Evolutionary conservation across 768 basidiomycete genomes (phyloP), one percentile per base, ranked within the genome.

Genomic region (Lactarius deliciosus): DNA sequence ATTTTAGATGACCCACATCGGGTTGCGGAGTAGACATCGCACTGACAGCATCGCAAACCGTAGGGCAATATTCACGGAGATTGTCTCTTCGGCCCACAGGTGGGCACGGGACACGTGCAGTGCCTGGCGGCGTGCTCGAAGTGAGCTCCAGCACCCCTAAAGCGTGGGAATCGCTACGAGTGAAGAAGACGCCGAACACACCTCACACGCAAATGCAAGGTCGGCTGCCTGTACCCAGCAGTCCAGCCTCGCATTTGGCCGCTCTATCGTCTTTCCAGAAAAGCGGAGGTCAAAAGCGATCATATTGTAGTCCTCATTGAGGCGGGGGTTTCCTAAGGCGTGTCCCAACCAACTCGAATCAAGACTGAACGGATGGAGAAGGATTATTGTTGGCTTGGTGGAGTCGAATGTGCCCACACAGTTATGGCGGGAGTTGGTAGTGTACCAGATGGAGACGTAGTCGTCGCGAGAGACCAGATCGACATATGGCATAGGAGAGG

Each of bases 151-250:
- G 32, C 50, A 18, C 30, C 40, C 61, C 70, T n/a, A 0, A 45
- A 59, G 69, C 38, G 30, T 22, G 36, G 54, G 25, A 13, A 13
- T 53, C 40, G 57, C 22, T 25, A 34, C n/a, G 45, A 47, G 36
- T 57, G 28, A 59, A 45, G 56, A 41, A 41, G 36, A 50, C 18
- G 22, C 15, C 16, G 28, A 60, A 78, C 84, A 54, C 67, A 87
- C 89, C 76, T 85, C 83, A 69, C 83, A 83, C 60, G 84, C 86
- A 18, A 83, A 80, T 4, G 88, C 91, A 43, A 92, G 72, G 78
- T 92, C 91, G 41, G 90, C 91, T 2, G 90, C 89, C 50, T 90
- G 85, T 8, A 91, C 89, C 85, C 89, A 93, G 65, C 81, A 83
- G 75, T 93, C 91, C 72, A 88, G 86, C 56, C 79, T 77, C 9